A percentile compares a stretch with the other conserved stretches of the same genome.
phyloP scores from a whole-genome alignment of 2,329 filamentous ascomycete genomes.

The Colletotrichum acutatum region DNA sequence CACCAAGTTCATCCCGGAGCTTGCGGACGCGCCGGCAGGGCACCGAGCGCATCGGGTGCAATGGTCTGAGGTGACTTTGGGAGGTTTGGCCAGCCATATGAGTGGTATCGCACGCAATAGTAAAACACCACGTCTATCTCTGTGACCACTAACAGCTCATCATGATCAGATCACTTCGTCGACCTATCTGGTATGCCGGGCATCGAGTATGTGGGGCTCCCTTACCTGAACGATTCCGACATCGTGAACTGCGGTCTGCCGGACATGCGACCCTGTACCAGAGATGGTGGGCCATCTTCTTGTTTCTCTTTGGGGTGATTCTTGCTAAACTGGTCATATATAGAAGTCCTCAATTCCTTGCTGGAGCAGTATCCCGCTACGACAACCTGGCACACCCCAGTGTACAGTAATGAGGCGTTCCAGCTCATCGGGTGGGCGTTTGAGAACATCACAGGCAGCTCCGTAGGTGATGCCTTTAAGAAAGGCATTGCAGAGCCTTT shows the following conservation, averaged over 20 bases:
- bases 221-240: constrained; percentile 7
- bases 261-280: not conserved
- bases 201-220: not conserved
- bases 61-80: constrained; percentile 39
- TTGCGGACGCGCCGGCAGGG: constrained; percentile 14
- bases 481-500: constrained; percentile 21
- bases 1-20: constrained; percentile 42
- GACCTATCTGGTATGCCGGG: constrained; percentile 5
- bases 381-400: constrained; percentile 2
- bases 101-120: constrained; percentile 34
- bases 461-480: constrained; percentile 3
- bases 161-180: not conserved
- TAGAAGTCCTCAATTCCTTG: constrained; percentile 1
- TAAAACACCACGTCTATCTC: not conserved
- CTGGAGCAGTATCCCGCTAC: not conserved
- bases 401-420: constrained; percentile 27
- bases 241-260: constrained; percentile 3
- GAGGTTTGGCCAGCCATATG: constrained; percentile 38
- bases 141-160: not conserved
- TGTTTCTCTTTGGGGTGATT: not conserved
- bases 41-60: constrained; percentile 20
- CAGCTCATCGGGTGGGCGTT: constrained; percentile 16
- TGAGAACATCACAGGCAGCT: constrained; percentile 24
- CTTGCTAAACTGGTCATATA: not conserved
- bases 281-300: not conserved